phyloP scores from a whole-genome alignment of 192 early-diverging fungal species.

The Backusella westeae region DNA sequence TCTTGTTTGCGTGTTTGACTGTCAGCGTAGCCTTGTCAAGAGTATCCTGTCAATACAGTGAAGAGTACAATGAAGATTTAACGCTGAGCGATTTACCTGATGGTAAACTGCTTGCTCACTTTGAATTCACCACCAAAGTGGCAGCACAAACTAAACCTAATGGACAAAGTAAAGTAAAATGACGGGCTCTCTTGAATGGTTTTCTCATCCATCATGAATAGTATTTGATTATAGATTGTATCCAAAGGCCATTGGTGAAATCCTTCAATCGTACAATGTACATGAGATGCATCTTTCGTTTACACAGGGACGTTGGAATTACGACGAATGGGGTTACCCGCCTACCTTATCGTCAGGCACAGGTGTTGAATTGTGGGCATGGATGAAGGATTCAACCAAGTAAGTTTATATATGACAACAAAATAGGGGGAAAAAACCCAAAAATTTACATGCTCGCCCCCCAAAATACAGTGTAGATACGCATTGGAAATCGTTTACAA shows the following conservation, averaged over 20 bases:
- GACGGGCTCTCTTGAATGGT: neutral
- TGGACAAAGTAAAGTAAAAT: constrained; percentile 2
- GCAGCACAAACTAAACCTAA: constrained; percentile 13
- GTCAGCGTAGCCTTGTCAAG: neutral
- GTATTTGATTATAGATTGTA: constrained; percentile 78
- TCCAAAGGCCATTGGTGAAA: constrained; percentile 82
- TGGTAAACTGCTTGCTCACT: constrained; percentile 80
- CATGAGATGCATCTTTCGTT: constrained; percentile 84
- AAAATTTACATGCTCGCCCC: too few species aligned
- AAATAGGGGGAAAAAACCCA: neutral
- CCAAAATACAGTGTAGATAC: constrained; percentile 49
- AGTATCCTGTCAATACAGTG: constrained; percentile 18
- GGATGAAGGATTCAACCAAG: constrained; percentile 45
- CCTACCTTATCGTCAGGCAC: constrained; percentile 58
- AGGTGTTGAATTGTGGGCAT: constrained; percentile 76
- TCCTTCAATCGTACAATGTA: constrained; percentile 72
- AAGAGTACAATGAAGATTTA: constrained; percentile 68
- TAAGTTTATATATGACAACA: neutral
- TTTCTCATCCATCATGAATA: constrained; percentile 10
- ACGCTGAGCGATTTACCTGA: constrained; percentile 67
- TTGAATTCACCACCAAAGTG: constrained; percentile 65
- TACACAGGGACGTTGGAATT: constrained; percentile 88
- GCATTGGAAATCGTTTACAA: constrained; percentile 85
- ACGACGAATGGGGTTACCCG: constrained; percentile 73
- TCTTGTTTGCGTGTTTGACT: neutral